Evolutionary conservation across 176 grass and related monocot species (phyloP).

Genomic region (Aegilops speltoides): DNA sequence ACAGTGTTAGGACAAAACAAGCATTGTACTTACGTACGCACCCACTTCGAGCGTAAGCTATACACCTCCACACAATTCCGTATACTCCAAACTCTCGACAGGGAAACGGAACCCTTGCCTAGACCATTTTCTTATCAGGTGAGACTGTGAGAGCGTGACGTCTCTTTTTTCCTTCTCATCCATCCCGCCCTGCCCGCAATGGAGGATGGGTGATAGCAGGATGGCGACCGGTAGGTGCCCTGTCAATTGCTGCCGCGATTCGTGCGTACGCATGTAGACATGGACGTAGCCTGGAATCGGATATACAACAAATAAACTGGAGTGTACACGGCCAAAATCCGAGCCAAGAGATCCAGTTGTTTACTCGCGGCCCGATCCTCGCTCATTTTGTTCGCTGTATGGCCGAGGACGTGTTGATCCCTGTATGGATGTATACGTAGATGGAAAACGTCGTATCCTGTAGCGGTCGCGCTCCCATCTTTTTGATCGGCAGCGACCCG

Average conservation of each 20-base stretch:
- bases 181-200: background rate
- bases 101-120: background rate
- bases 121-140: background rate
- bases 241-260: conserved; percentile 32
- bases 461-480: background rate
- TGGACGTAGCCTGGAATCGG: background rate
- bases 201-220: background rate
- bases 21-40: background rate
- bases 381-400: background rate
- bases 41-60: background rate
- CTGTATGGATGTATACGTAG: background rate
- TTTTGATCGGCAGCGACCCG: conserved; percentile 5
- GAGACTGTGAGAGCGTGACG: background rate
- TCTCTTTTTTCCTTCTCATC: background rate
- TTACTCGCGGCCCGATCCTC: background rate
- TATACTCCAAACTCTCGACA: background rate
- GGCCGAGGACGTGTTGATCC: background rate
- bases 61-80: background rate
- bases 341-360: background rate
- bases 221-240: conserved; percentile 30
- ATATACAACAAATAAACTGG: background rate
- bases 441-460: background rate
- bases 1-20: background rate
- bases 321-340: background rate
- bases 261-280: conserved; percentile 23